These are phyloP conservation scores for Fusarium bulbicola DNA, from an alignment of 2,329 filamentous ascomycete genomes.

Conservation along the genomic window DNA sequence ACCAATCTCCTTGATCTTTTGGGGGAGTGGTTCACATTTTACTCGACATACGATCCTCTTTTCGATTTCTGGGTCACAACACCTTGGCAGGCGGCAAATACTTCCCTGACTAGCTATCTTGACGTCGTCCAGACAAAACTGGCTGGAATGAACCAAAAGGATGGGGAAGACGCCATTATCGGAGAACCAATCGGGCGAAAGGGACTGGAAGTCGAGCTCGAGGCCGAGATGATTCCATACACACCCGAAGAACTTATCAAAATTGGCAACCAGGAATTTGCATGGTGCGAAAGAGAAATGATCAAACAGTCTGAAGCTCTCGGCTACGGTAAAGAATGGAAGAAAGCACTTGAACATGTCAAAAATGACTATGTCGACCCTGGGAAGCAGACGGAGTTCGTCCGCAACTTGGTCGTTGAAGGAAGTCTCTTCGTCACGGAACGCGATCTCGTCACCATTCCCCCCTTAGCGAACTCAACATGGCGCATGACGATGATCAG, in stretches of 20 bases:
- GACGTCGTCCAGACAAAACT: constrained; percentile 11
- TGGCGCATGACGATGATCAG: constrained; percentile 33
- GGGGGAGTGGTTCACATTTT: constrained; percentile 23
- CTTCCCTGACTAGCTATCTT: background rate
- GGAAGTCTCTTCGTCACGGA: constrained; percentile 29
- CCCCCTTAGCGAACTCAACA: constrained; percentile 20
- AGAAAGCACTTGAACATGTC: constrained; percentile 22
- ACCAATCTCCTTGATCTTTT: constrained; percentile 1
- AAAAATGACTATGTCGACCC: constrained; percentile 32
- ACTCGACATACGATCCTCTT: constrained; percentile 25
- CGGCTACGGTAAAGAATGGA: constrained; percentile 26
- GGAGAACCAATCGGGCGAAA: constrained; percentile 24
- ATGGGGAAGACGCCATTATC: constrained; percentile 10
- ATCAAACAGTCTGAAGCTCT: constrained; percentile 23
- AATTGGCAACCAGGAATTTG: constrained; percentile 26
- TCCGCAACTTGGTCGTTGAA: constrained; percentile 24
- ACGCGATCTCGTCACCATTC: constrained; percentile 20
- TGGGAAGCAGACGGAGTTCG: constrained; percentile 18
- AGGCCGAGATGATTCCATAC: constrained; percentile 31
- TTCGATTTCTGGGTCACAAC: constrained; percentile 33
- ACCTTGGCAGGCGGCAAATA: constrained; percentile 20
- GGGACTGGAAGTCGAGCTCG: constrained; percentile 21
- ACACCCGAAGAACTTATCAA: constrained; percentile 23
- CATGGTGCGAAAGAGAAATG: constrained; percentile 32
- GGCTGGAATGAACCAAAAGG: constrained; percentile 12